Evolutionary conservation across 1,284 basidiomycete species (phyloP), one percentile per base, ranked within the genome.

Genomic region (Termitomyces sp.): DNA sequence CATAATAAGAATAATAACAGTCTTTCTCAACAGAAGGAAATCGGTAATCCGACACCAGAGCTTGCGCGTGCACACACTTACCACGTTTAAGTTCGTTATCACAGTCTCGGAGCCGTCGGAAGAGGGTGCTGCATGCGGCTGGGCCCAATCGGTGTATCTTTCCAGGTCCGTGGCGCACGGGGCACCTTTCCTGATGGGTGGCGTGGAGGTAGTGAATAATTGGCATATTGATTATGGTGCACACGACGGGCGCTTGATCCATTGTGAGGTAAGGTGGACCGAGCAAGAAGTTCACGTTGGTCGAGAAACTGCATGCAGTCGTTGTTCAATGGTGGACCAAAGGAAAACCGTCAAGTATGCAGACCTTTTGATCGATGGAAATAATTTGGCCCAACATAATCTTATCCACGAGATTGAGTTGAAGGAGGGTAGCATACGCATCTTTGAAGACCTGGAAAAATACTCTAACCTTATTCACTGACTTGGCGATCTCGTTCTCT

Each of bases 401-500:
- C 10, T 50, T 30, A 24, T 65, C 57, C 2, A 28, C 19, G 9
- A 53, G 21, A 2, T 53, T 57, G 16, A 61, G 34, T 31, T 62
- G 53, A 21, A 63, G 43, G 14, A 71, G 59, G 11, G 57, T 49
- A 0, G 54, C 47, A 39, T 67, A 63, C 7, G 70, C 70, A 11
- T 66, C 63, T 48, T 66, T 63, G 60, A 79, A 78, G 8, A 68
- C 64, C 7, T 54, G 43, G 10, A 67, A 62, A 13, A 79, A 67
- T 6, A 53, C 56, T 8, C 58, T 47, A 16, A 73, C 66, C 28
- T 69, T 71, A 10, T 54, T 55, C 4, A 74, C 65, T 1, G 72
- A 59, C 46, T 68, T 67, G 11, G 70, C 71, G 11, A 77, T 67
- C 53, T 78, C 73, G 38, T 71, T 71, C 5, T 71, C 75, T 70